Evolutionary conservation across 2,329 filamentous ascomycete species (phyloP).

Genomic region (Cercospora janseana): DNA sequence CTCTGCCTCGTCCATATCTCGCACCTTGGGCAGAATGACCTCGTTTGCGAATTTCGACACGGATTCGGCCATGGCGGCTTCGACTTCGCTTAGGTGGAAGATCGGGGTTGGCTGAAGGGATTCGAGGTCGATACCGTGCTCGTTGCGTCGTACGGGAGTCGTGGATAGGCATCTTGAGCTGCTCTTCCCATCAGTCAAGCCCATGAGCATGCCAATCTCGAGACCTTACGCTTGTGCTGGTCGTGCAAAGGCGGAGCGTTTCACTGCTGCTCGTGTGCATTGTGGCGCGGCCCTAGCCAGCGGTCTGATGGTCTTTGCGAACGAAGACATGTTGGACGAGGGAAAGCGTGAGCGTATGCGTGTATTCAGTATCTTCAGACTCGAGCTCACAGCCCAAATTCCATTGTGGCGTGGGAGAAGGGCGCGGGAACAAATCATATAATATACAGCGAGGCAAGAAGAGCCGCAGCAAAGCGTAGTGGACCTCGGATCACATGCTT

Average conservation of each 20-base stretch:
- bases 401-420: conserved; percentile 3
- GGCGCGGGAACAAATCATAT: neutral
- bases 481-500: conserved; percentile 3
- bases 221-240: conserved; percentile 21
- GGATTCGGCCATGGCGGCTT: conserved; percentile 82
- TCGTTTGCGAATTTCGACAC: conserved; percentile 90
- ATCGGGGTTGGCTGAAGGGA: conserved; percentile 88
- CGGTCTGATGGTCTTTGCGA: conserved; percentile 37
- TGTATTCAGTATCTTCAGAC: neutral
- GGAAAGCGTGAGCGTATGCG: neutral
- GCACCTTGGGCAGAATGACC: conserved; percentile 82
- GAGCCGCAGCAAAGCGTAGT: conserved; percentile 5
- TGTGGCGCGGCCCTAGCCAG: conserved; percentile 33
- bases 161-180: conserved; percentile 45
- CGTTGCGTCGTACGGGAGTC: conserved; percentile 40
- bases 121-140: conserved; percentile 57
- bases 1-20: conserved; percentile 97
- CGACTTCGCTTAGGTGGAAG: conserved; percentile 85
- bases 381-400: neutral
- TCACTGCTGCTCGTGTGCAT: conserved; percentile 22
- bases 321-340: conserved; percentile 32
- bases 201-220: neutral
- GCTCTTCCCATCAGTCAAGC: conserved; percentile 3
- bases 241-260: conserved; percentile 22
- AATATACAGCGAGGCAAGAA: too few relatives aligned